Base-by-base conservation (phyloP, 768 basidiomycete species). In the Auricularia sp. region DNA sequence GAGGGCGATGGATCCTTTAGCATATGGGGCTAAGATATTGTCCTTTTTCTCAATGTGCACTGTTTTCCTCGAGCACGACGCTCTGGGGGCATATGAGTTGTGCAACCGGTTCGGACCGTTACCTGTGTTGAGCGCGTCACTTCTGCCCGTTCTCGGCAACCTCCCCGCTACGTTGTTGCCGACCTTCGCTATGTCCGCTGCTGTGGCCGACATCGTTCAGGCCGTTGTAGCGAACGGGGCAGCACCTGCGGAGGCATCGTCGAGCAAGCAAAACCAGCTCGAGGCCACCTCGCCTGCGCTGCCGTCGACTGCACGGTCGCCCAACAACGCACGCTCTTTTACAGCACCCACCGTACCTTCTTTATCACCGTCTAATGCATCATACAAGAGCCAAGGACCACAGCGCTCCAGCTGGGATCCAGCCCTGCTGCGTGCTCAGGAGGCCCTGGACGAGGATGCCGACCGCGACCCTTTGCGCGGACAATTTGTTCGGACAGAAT, bases 401-500 rank as follows among this genome's bases (percentile, higher is more conserved):
- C 33, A 11, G 18, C 51, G 63, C n/a, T 35, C 43, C 4, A 64
- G 58, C 63, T 58, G 53, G 54, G 39, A 64, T 16, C 33, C 53
- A 14, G 56, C 62, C 11, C 14, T 36, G 23, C 36, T 64, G 35
- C 36, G 33, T 21, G 23, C 63, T 18, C 36, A 59, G 34, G 36
- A 56, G 7, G 34, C 10, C 21, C 23, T 58, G 29, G 56, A 64
- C 16, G 63, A 64, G 71, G 80, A 70, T 62, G 72, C 64, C 4
- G 70, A 72, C 18, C 56, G 59, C 51, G 68, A 69, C 58, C 67
- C 67, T 43, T 67, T 64, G 43, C 33, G 64, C 23, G 43, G 42
- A 14, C 71, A 73, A 67, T 80, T 81, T 65, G 70, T 71, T 8
- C 71, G 70, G 1, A 69, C 66, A n/a, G 74, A 74, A 51, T 75